Evolutionary conservation across 352 stramenopile species (phyloP).

Genomic region (Globisporangium orthogonon): DNA sequence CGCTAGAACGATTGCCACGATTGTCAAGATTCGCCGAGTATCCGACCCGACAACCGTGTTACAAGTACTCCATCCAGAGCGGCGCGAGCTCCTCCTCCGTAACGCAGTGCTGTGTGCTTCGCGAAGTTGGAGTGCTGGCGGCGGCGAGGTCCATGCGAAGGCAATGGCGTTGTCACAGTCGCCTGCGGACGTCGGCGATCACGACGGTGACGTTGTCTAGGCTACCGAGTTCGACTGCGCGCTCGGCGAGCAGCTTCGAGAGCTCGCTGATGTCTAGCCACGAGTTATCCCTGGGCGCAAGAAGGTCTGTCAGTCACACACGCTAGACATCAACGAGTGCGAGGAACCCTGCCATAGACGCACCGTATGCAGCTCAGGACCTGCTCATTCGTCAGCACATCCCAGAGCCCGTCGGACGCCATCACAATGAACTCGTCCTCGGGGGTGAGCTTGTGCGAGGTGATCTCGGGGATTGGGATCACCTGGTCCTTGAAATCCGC

Average conservation of each 20-base stretch:
- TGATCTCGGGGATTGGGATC: slow-evolving; percentile 59
- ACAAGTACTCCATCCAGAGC: too few relatives aligned
- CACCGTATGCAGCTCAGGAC: slow-evolving; percentile 55
- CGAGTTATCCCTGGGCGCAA: slow-evolving; percentile 37
- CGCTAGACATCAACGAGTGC: not conserved
- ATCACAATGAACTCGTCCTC: slow-evolving; percentile 77
- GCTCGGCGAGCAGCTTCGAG: slow-evolving; percentile 50
- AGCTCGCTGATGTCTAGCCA: slow-evolving; percentile 62
- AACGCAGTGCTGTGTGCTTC: too few relatives aligned
- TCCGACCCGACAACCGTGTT: too few relatives aligned
- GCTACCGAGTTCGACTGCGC: slow-evolving; percentile 59
- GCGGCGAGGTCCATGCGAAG: not conserved
- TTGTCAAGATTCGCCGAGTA: too few relatives aligned
- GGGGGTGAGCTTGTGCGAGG: slow-evolving; percentile 29
- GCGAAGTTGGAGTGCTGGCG: too few relatives aligned
- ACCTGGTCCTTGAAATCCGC: slow-evolving; percentile 52
- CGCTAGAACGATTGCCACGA: too few relatives aligned
- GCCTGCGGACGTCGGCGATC: slow-evolving; percentile 56
- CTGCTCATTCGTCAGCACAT: slow-evolving; percentile 64
- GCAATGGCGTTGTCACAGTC: slow-evolving; percentile 1
- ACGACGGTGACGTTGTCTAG: slow-evolving; percentile 77
- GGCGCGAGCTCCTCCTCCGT: too few relatives aligned
- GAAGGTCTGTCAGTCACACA: not conserved
- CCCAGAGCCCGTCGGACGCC: slow-evolving; percentile 72
- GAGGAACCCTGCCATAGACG: not conserved